Evolutionary conservation across 345 rosid genomes (phyloP), one percentile per base, ranked within the genome.

Genomic region (Dovyalis caffra): DNA sequence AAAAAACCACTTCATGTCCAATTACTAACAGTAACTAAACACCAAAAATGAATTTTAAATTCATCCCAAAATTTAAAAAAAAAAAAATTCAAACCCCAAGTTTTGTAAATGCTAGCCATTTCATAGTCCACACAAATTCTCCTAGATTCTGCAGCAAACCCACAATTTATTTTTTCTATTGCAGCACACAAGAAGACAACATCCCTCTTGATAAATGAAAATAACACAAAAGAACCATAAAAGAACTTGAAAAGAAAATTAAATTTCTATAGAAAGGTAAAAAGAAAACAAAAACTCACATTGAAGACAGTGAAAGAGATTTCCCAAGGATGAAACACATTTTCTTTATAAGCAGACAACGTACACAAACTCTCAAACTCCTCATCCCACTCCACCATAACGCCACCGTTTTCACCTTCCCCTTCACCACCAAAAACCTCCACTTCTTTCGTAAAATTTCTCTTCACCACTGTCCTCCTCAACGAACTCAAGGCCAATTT

Each of bases 281-380:
- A 2, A 9, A 37, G 34, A 64, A 33, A 57, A 35, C 57, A 45
- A 7, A 18, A 74, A 10, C 97, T 86, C 76, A 92, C 99, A 86
- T 88, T 87, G 85, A 91, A 85, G 85, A 92, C 89, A 43, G 94
- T 87, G 83, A 95, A 89, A 85, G 83, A 81, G 85, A 95, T 91
- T 89, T 92, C 98, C 99, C 98, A 95, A 6, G 97, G 98, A 80
- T 84, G 93, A 83, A 90, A 93, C 74, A 83, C 83, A 74, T 76
- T 89, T 32, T 93, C 96, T 61, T 88, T 95, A 73, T 89, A 88
- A 69, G 89, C 84, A 68, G 96, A 85, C 28, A 95, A 82, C 47
- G 88, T 80, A 75, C 98, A 95, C 11, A 88, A 71, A 74, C 84
- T 88, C 76, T 80, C 88, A 76, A 95, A 95, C 84, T 91, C 96